A percentile compares a stretch with the other conserved stretches of the same genome.
Evolutionary conservation across 1,139 yeast genomes (phyloP).

Genomic region (Pichia sp.): DNA sequence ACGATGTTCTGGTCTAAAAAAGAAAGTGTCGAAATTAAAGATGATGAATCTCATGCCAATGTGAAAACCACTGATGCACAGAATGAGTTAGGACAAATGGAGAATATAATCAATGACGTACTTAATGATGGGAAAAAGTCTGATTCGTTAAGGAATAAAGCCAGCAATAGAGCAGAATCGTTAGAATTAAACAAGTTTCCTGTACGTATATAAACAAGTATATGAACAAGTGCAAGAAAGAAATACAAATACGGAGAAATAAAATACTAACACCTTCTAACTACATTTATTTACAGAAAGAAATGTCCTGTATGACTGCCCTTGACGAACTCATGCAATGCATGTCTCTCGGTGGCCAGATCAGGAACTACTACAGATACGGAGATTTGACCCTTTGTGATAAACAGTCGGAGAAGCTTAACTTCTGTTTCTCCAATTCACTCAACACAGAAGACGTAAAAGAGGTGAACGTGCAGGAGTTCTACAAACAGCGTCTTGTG

Average conservation of each 20-base stretch:
- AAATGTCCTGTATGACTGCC: conserved; percentile 70
- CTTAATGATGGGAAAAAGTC: conserved; percentile 5
- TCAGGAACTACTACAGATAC: conserved; percentile 72
- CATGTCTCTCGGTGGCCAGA: conserved; percentile 85
- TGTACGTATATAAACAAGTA: conserved; percentile 20
- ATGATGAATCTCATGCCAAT: conserved; percentile 1
- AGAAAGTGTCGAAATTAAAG: conserved; percentile 5
- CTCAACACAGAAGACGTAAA: conserved; percentile 44
- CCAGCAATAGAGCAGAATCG: conserved; percentile 24
- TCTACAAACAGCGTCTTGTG: conserved; percentile 57
- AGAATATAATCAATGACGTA: conserved; percentile 17
- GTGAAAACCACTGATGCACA: conserved; percentile 6
- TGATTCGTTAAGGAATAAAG: conserved; percentile 23
- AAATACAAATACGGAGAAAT: too few species aligned
- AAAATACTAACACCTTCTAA: conserved; percentile 13
- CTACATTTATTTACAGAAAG: conserved; percentile 27
- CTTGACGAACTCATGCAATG: conserved; percentile 83
- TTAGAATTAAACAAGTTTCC: conserved; percentile 27
- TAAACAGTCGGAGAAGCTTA: conserved; percentile 64
- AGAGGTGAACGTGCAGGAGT: conserved; percentile 56
- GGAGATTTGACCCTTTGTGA: conserved; percentile 72
- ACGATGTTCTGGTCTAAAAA: conserved; percentile 21
- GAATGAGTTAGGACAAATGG: conserved; percentile 11
- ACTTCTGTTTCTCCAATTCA: conserved; percentile 69
- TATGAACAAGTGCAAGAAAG: too few species aligned